These are phyloP conservation scores for Toxoplasma gondii DNA, from an alignment of 169 alveolate genomes.

Conservation along the genomic window DNA sequence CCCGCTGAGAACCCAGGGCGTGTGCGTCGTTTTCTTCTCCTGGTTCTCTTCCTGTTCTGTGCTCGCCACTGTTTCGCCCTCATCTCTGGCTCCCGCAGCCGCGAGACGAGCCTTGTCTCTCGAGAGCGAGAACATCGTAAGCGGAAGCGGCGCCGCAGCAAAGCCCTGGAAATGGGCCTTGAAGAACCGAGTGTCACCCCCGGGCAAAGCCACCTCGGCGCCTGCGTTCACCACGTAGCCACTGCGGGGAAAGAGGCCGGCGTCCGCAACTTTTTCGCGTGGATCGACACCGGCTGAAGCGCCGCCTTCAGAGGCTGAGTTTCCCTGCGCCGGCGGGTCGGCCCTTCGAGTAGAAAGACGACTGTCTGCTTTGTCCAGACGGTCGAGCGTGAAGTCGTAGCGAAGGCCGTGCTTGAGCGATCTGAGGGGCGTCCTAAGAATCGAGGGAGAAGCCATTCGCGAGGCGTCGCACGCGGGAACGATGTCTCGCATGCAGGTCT, in stretches of 20 bases:
- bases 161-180: conserved; percentile 45
- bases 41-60: not conserved
- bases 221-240: conserved; percentile 42
- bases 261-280: not conserved
- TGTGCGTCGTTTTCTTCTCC: not conserved
- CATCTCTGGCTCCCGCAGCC: not conserved
- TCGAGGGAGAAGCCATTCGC: not conserved
- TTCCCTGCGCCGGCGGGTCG: no score
- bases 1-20: conserved; percentile 47
- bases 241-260: conserved; percentile 26
- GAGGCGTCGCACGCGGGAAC: conserved; percentile 26
- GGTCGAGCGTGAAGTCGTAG: conserved; percentile 20
- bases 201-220: conserved; percentile 47
- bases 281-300: not conserved
- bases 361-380: not conserved
- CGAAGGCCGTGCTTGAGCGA: conserved; percentile 8
- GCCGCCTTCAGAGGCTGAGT: no score
- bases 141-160: conserved; percentile 41
- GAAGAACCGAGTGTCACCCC: conserved; percentile 48
- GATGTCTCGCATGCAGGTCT: not conserved
- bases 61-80: not conserved
- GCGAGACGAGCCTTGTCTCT: not conserved
- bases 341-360: not conserved
- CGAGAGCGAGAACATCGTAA: not conserved
- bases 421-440: not conserved